phyloP scores from a whole-genome alignment of 2,329 filamentous ascomycete species.

The Ambrosiella xylebori region DNA sequence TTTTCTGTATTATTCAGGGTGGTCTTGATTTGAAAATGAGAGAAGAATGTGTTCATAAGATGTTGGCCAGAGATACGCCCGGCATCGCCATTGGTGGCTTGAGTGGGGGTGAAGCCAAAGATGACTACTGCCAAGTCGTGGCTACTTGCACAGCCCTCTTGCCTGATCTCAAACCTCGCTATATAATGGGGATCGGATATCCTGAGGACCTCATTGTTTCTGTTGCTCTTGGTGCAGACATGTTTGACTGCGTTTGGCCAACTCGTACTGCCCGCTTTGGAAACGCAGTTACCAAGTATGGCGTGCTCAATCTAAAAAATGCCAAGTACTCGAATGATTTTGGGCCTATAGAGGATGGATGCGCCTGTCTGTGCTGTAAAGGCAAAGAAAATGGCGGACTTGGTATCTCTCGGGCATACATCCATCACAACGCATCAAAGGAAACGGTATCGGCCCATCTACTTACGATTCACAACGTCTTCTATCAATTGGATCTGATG shows the following conservation, averaged over 20 bases:
- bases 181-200: constrained; percentile 98
- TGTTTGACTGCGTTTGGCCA: constrained; percentile 99
- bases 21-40: constrained; percentile 80
- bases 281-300: constrained; percentile 69
- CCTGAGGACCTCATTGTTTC: constrained; percentile 91
- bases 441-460: constrained; percentile 80
- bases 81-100: constrained; percentile 93
- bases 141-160: constrained; percentile 68
- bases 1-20: constrained; percentile 98
- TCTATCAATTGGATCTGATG: constrained; percentile 82
- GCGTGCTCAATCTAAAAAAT: constrained; percentile 62
- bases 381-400: constrained; percentile 49
- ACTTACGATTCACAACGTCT: constrained; percentile 88
- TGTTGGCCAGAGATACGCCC: constrained; percentile 81
- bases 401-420: constrained; percentile 71
- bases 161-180: constrained; percentile 84
- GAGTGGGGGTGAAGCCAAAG: constrained; percentile 87
- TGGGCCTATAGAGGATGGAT: constrained; percentile 64
- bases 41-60: constrained; percentile 63
- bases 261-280: constrained; percentile 91
- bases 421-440: constrained; percentile 82
- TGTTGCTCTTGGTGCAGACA: constrained; percentile 85
- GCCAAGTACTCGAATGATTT: constrained; percentile 64
- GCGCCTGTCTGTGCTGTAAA: constrained; percentile 63
- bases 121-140: constrained; percentile 81